Evolutionary conservation across 768 basidiomycete species (phyloP), one percentile per base, ranked within the genome.

Genomic region (Panaeolus cyanescens): DNA sequence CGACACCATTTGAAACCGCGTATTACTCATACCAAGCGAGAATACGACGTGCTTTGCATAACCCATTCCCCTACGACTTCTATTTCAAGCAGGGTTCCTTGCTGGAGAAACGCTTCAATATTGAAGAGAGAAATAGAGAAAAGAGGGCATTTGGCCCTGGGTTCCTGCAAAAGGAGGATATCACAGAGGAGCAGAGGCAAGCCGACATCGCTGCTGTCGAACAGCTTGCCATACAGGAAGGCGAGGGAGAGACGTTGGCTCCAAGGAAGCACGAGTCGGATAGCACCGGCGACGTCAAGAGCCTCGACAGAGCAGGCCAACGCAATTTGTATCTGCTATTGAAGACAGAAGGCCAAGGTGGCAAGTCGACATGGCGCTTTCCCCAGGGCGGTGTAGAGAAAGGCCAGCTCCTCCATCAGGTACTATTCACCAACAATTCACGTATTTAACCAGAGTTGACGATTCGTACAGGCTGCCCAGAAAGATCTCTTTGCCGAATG

Each of bases 51-150:
- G 90, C 95, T 2, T 77, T 98, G 54, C 90, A 90, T 71, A 93
- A 93, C 66, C 95, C 95, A 0, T 89, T 94, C 72, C 92, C 95
- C 17, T 80, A 85, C 60, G 89, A 95, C 53, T 94, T 96, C 75
- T 98, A 96, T 78, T 96, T 96, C 83, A 95, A 95, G 75, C 88
- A 88, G 55, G 95, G 95, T 8, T 92, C 95, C 0, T 80, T 92
- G 15, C 83, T 95, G 31, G 90, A 95, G 72, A 86, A 87, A 13
- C 84, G 91, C 36, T 96, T 94, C 75, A 87, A 82, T 54, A 74
- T 85, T 55, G 90, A 95, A 70, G 90, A 95, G 68, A 83, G 85
- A 50, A 78, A 81, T 61, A 84, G 91, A 55, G 93, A 95, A 68
- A 77, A 79, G 36, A 78, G 81, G 56, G 88, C 90, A 0, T 98